phyloP scores from a whole-genome alignment of 495 filamentous ascomycete species.

The Evernia prunastri region DNA sequence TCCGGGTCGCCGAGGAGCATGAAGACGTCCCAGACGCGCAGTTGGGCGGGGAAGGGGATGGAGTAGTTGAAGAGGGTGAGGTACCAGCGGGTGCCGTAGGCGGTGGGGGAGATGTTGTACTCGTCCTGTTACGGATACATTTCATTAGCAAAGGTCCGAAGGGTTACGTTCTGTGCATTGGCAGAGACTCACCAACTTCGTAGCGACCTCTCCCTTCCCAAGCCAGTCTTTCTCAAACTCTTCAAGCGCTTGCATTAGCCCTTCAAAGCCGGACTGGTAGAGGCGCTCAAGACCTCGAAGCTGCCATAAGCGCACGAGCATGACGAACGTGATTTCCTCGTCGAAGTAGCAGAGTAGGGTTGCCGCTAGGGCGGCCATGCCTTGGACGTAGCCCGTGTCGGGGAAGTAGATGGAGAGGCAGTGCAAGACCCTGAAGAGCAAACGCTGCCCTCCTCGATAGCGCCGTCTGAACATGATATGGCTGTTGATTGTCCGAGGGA shows the following conservation, averaged over 20 bases:
- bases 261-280: constrained; percentile 77
- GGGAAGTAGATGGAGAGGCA: constrained; percentile 87
- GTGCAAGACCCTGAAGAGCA: constrained; percentile 90
- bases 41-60: constrained; percentile 90
- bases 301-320: constrained; percentile 89
- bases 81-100: constrained; percentile 96
- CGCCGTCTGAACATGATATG: constrained; percentile 96
- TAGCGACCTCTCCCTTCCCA: constrained; percentile 62
- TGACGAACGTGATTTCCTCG: constrained; percentile 88
- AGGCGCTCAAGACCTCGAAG: constrained; percentile 77
- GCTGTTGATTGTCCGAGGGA: constrained; percentile 87
- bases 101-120: constrained; percentile 74
- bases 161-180: not conserved
- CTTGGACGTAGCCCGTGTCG: constrained; percentile 91
- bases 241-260: constrained; percentile 77
- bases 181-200: constrained; percentile 62
- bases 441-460: constrained; percentile 84
- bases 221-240: constrained; percentile 90
- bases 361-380: constrained; percentile 90
- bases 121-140: constrained; percentile 49
- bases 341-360: constrained; percentile 96
- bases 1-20: constrained; percentile 84
- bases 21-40: constrained; percentile 98
- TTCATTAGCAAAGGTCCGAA: too few relatives aligned
- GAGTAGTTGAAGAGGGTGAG: constrained; percentile 96